Base-by-base conservation (phyloP, 2,329 filamentous ascomycete species). In the Ascochyta pisi region DNA sequence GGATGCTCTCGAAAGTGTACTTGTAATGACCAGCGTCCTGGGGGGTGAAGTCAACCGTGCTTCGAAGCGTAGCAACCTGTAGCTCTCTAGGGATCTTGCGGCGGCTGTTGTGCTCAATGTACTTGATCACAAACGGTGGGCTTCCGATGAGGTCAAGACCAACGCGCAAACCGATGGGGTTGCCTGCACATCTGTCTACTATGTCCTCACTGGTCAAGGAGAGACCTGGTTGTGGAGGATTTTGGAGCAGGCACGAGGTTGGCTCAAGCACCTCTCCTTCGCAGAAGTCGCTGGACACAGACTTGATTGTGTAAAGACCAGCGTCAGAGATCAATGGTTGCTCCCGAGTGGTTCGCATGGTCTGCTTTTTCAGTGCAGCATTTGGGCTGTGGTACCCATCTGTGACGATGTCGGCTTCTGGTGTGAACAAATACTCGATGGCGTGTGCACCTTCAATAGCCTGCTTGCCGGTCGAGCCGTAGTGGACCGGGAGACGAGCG, bases 111-210 rank as follows among this genome's bases (percentile, higher is more conserved):
- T 87, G 83, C 53, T 92, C 83, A 39, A 88, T 87, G 73, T 97
- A 99, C 22, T 82, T 81, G 41, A 99, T 82, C n/a, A 82, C 81
- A 77, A 99, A 99, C 1, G 94, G 94, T 41, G 96, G 94, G 0
- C 92, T 96, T 58, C 95, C 95, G 26, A 94, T 89, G 35, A 99
- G 82, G 71, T 98, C 92, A 45, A 99, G 79, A 68, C 95, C 90
- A 38, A 99, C 91, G 10, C 89, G 86, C 50, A 99, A 83, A 37
- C 95, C 95, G 59, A 99, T 91, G 0, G 95, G 92, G 69, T 92
- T 96, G 43, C 93, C 92, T 33, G 93, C 94, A 73, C 95, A 99
- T 73, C 96, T 96, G 75, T 99, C 95, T 48, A 91, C 90, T 39
- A 99, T 92, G 60, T 92, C 89, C 65, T 96, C 90, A 6, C 87